Percentiles rank a stretch among this genome's conserved stretches.
Conservation (phyloP, 2,329 filamentous ascomycete genomes). For the Ophiosphaerella korrae region DNA sequence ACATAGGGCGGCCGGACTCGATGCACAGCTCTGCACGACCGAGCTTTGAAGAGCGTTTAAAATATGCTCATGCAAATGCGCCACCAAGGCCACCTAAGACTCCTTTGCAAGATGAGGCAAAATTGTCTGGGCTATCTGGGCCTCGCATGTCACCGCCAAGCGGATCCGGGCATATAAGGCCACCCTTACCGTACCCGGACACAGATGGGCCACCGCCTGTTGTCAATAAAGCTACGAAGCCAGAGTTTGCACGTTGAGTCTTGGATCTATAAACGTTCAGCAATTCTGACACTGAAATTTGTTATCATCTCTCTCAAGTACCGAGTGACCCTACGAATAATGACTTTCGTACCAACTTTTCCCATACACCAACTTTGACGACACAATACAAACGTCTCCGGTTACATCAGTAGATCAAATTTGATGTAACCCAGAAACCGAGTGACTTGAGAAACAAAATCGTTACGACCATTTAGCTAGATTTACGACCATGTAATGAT, state of each 20-base stretch:
- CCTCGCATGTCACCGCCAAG: conserved; percentile 32
- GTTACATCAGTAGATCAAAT: too few species aligned
- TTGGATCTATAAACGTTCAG: not conserved
- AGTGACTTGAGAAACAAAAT: not conserved
- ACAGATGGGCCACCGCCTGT: conserved; percentile 80
- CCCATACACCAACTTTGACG: too few species aligned
- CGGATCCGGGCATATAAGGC: conserved; percentile 31
- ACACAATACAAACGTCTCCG: too few species aligned
- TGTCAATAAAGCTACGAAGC: conserved; percentile 86
- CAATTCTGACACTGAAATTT: not conserved
- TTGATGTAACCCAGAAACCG: not conserved
- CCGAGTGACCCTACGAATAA: not conserved
- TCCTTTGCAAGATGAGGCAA: conserved; percentile 37
- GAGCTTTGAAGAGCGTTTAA: conserved; percentile 31
- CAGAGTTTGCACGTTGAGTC: conserved; percentile 58
- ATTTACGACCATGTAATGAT: not conserved
- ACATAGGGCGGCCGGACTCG: conserved; percentile 22
- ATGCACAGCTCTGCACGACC: conserved; percentile 33
- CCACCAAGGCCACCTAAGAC: conserved; percentile 50
- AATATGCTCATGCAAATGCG: conserved; percentile 18
- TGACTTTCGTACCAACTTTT: not conserved
- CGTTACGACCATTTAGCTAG: not conserved
- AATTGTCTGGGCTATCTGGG: conserved; percentile 19
- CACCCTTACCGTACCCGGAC: conserved; percentile 75
- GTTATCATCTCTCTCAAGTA: not conserved